Evolutionary conservation across 192 early-diverging fungal species (phyloP), one percentile per base, ranked within the genome.

Genomic region (Geosiphon pyriformis): DNA sequence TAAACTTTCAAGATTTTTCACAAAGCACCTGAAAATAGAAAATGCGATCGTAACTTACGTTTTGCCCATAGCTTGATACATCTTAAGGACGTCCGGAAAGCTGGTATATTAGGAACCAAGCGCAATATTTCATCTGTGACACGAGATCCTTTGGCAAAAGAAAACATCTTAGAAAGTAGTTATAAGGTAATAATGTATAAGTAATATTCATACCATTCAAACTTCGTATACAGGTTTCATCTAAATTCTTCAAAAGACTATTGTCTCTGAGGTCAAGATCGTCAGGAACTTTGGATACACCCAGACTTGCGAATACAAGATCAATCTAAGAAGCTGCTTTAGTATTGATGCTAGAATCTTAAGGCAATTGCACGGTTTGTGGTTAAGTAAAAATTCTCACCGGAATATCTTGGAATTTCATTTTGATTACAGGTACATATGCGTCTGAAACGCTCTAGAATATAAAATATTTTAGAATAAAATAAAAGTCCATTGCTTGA

Each of bases 31-130:
- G 71, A 52, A 59, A 57, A 20, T 33, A 4, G 20, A 51, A 17
- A 48, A 7, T 15, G 23, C 11, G 48, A 22, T 15, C n/a, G n/a
- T n/a, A 18, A 70, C 59, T 26, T 67, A 54, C 81, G 83, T 73
- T 97, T 95, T 37, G 96, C 96, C 96, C 96, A 99, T 49, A 94
- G 71, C 77, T 99, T 99, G 55, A 99, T 88, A 70, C 91, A 94
- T 26, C 96, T 82, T 31, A 97, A 78, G 1, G 96, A 94, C 53
- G 89, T 86, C 32, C 96, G 81, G 72, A 99, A 99, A 1, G 85
- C 79, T 56, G 87, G 79, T 17, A 97, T 86, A 75, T 93, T 89
- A 7, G 96, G 94, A 32, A 99, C 96, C 17, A 99, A 80, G 18
- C 91, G 82, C 64, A 99, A 72, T 54, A 99, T 96, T 58, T 94